A percentile compares a stretch with the other conserved stretches of the same genome.
These are phyloP conservation scores for Anthracocystis walkeri DNA, from an alignment of 1,284 basidiomycete species.

Conservation along the genomic window DNA sequence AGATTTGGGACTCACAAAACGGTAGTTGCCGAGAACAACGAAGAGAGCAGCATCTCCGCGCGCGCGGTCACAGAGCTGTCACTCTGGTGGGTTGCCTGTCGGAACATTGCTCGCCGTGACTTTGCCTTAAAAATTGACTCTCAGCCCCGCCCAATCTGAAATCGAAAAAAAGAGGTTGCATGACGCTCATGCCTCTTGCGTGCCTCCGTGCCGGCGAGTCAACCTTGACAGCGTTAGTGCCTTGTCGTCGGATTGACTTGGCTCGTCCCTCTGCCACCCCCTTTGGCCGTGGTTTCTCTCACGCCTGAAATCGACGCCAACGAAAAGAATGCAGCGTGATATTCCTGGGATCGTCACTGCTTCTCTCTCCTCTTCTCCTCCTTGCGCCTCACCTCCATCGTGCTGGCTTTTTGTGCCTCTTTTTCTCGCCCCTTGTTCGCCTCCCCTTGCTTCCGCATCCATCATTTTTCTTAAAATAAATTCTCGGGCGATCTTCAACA, in stretches of 20 bases:
- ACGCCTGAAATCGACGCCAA: not conserved
- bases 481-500: too few relatives aligned
- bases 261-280: slow-evolving; percentile 9
- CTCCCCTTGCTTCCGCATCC: slow-evolving; percentile 14
- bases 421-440: not conserved
- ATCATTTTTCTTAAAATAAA: slow-evolving; percentile 5
- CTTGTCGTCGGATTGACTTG: not conserved
- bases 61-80: not conserved
- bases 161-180: not conserved
- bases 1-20: too few relatives aligned
- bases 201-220: slow-evolving; percentile 16
- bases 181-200: slow-evolving; percentile 39
- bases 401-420: slow-evolving; percentile 4
- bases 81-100: not conserved
- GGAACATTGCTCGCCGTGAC: not conserved
- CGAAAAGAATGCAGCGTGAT: not conserved
- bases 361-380: not conserved
- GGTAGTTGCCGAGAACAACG: too few relatives aligned
- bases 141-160: not conserved
- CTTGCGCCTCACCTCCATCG: slow-evolving; percentile 2
- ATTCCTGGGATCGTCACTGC: slow-evolving; percentile 20
- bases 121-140: not conserved
- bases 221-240: not conserved
- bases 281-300: not conserved
- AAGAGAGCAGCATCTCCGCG: too few relatives aligned